A percentile compares a stretch with the other conserved stretches of the same genome.
phyloP scores from a whole-genome alignment of 177 flowering plant species.

The Vitis hybrid region DNA sequence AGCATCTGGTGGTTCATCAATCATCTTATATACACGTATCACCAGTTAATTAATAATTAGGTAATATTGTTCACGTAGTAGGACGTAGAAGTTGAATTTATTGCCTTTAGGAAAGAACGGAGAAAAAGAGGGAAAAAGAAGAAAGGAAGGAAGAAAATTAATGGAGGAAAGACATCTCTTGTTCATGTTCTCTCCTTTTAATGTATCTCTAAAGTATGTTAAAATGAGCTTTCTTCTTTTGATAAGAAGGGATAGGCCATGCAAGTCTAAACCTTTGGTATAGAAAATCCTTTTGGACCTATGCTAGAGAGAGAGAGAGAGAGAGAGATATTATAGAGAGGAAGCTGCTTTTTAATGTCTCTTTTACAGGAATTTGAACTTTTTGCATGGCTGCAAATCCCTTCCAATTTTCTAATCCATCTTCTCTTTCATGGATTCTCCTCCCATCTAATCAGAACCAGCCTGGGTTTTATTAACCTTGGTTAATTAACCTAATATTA shows the following conservation, averaged over 20 bases:
- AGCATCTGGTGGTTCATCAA: neutral
- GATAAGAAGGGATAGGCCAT: constrained; percentile 20
- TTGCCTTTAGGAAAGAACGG: constrained; percentile 17
- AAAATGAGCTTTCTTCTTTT: constrained; percentile 25
- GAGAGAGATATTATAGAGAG: neutral
- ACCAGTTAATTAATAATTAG: neutral
- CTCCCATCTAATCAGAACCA: constrained; percentile 6
- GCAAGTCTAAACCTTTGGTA: constrained; percentile 25
- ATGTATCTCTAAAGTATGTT: constrained; percentile 34
- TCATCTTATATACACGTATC: neutral
- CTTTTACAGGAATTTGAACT: constrained; percentile 6
- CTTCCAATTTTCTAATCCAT: constrained; percentile 9
- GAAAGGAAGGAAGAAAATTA: constrained; percentile 10
- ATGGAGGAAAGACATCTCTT: constrained; percentile 27
- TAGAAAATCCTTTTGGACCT: constrained; percentile 32
- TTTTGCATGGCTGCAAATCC: constrained; percentile 36
- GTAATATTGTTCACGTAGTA: too few relatives aligned
- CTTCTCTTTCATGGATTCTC: constrained; percentile 12
- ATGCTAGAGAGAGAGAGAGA: neutral
- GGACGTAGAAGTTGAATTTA: constrained; percentile 20
- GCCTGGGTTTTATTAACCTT: too few relatives aligned
- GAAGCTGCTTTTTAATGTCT: constrained; percentile 27
- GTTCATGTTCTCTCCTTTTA: constrained; percentile 53
- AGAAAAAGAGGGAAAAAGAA: constrained; percentile 10
- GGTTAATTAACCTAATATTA: too few relatives aligned